Base-by-base conservation (phyloP, 163 green algal species). In the Scenedesmus sp. region DNA sequence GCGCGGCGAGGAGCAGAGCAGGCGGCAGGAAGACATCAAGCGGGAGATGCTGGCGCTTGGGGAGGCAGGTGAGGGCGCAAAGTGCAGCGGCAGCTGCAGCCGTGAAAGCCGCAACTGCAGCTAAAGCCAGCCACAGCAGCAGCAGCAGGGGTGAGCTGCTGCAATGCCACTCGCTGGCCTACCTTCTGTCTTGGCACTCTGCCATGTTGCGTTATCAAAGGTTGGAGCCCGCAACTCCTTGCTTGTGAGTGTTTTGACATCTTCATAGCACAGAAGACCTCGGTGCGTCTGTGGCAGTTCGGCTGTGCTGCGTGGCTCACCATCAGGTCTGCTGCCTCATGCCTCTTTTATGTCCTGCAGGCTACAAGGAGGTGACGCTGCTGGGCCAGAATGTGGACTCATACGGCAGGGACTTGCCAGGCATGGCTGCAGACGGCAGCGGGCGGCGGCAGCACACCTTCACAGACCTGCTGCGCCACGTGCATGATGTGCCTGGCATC, bases 311-410 rank as follows among this genome's bases (percentile, higher is more conserved):
- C 70, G 4, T 3, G 18, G 18, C 16, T 26, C 4, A 12, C 67
- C 67, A 77, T 77, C 67, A 26, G 13, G 15, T 23, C 12, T 26
- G 67, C 9, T 84, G 34, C 20, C 12, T 57, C 54, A 4, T 52
- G 52, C 52, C 1, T 6, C 7, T 12, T 46, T 23, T 26, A 8
- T 73, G 55, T 74, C 20, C 60, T 52, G 20, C 85, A 85, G 95
- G 95, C 6, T 97, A 97, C 91, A 95, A 93, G 84, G 95, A 97
- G 90, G 95, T 97, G 54, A 97, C 95, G 82, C 93, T 97, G 88
- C 93, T 96, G 84, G 95, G 95, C 2, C 98, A 99, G 93, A 99
- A 99, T 93, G 96, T 99, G 3, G 98, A 99, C 74, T 97, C 98
- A 2, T 99, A 99, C 90, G 98, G 98, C n/a, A 95, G 98, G 4